Conservation (phyloP, 768 basidiomycete genomes). For the Suillus subluteus region DNA sequence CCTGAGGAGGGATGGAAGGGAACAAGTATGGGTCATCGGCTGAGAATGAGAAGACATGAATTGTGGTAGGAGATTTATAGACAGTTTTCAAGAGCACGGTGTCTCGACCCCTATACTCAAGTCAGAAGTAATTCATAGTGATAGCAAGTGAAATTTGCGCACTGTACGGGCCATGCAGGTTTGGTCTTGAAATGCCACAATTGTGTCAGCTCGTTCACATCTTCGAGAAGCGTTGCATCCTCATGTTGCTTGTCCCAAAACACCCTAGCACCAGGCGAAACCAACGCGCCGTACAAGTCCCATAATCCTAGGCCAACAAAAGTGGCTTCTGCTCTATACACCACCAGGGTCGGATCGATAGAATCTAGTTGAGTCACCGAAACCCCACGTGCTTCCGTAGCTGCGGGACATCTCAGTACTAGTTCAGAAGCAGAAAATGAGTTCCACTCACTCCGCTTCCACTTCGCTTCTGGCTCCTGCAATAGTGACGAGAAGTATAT, state of each 20-base stretch:
- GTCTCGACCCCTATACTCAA: slow-evolving; percentile 73
- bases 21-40: slow-evolving; percentile 89
- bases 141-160: slow-evolving; percentile 36
- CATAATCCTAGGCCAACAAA: slow-evolving; percentile 95
- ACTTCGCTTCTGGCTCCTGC: slow-evolving; percentile 98
- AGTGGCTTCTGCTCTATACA: slow-evolving; percentile 95
- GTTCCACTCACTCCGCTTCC: slow-evolving; percentile 74
- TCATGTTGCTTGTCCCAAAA: slow-evolving; percentile 93
- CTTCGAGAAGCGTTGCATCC: slow-evolving; percentile 83
- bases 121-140: slow-evolving; percentile 17
- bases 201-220: slow-evolving; percentile 88
- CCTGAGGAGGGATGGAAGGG: slow-evolving; percentile 65
- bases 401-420: slow-evolving; percentile 40
- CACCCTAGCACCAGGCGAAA: slow-evolving; percentile 79
- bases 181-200: slow-evolving; percentile 93
- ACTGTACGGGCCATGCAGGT: slow-evolving; percentile 94
- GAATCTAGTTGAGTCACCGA: slow-evolving; percentile 95
- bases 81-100: slow-evolving; percentile 91
- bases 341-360: slow-evolving; percentile 94
- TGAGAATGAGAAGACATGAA: slow-evolving; percentile 95
- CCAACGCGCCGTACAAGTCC: slow-evolving; percentile 89
- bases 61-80: slow-evolving; percentile 94
- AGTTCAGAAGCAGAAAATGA: slow-evolving; percentile 14
- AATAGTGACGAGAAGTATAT: slow-evolving; percentile 97
- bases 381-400: slow-evolving; percentile 86